phyloP scores from a whole-genome alignment of 1,139 yeast genomes.

The Candida sanyaensis region DNA sequence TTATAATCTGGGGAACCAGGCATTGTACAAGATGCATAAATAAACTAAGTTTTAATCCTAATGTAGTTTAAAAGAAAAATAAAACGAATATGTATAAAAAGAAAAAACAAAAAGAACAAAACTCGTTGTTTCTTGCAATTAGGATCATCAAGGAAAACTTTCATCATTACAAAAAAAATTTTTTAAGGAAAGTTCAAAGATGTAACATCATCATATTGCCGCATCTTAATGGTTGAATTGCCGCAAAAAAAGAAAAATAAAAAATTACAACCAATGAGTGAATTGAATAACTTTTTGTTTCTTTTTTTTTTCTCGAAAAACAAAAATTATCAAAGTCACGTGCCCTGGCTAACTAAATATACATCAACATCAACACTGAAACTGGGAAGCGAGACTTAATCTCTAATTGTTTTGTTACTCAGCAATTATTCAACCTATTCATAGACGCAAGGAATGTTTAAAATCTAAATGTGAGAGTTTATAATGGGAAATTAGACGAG shows the following conservation, averaged over 20 bases:
- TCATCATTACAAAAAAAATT: neutral
- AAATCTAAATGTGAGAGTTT: no score
- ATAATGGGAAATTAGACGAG: no score
- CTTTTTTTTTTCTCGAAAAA: neutral
- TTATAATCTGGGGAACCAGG: neutral
- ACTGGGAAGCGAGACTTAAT: no score
- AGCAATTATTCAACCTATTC: no score
- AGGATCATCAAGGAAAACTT: neutral
- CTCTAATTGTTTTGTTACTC: no score
- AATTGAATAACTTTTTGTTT: no score
- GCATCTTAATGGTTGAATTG: neutral
- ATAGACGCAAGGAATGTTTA: no score
- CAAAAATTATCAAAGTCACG: no score
- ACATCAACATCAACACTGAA: no score
- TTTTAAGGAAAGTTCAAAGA: neutral
- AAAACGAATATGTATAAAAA: neutral
- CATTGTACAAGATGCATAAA: neutral
- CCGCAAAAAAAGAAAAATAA: conserved; percentile 4
- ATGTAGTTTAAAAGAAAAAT: no score
- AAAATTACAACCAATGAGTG: neutral
- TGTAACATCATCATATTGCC: conserved; percentile 1
- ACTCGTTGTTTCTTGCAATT: conserved; percentile 3
- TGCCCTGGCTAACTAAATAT: no score
- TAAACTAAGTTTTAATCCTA: neutral
- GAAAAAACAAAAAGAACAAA: neutral